Evolutionary conservation across 2,329 filamentous ascomycete genomes (phyloP), one percentile per base, ranked within the genome.

Genomic region (Madurella mycetomatis): DNA sequence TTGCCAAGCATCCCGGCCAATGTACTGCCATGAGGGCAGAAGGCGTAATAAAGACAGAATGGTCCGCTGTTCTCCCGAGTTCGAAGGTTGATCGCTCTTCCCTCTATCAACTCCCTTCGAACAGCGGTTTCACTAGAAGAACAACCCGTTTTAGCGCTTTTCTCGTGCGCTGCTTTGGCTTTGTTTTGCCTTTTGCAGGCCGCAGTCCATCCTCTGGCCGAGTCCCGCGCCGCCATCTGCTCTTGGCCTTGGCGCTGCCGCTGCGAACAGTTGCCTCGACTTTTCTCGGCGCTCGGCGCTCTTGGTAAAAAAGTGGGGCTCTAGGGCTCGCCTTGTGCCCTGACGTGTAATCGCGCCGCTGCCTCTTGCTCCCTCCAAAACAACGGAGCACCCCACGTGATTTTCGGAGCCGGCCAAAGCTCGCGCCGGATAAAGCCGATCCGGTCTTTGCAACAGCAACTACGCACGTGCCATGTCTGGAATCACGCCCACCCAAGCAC

Each of bases 21-120:
- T 61, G 59, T 61, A 62, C 55, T 55, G 62, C 63, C 61, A 60
- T 58, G 55, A 60, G 57, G 34, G 57, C 43, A 55, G 55, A 57
- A 56, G 47, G 54, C 59, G 59, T 62, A 65, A 66, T 66, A 66
- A 66, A 67, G 65, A 64, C 62, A 65, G 58, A 61, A 60, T 56
- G 56, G 58, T 58, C 60, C 58, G 60, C 65, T 58, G 57, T 51
- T 57, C 53, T 56, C 41, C 46, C 53, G 43, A 58, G 41, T 54
- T 56, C 52, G n/a, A 49, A 44, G 50, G 57, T 56, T 55, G 51
- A 48, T 59, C 57, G 47, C 51, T 62, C 62, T 60, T 56, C 58
- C 48, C 51, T 57, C 57, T 59, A 60, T 56, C 57, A 52, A 19
- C 42, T 52, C 39, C 39, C 51, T 47, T 37, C 39, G 30, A 37